These are phyloP conservation scores for Leptomonas pyrrhocoris DNA, from an alignment of 208 protist species.

Conservation along the genomic window DNA sequence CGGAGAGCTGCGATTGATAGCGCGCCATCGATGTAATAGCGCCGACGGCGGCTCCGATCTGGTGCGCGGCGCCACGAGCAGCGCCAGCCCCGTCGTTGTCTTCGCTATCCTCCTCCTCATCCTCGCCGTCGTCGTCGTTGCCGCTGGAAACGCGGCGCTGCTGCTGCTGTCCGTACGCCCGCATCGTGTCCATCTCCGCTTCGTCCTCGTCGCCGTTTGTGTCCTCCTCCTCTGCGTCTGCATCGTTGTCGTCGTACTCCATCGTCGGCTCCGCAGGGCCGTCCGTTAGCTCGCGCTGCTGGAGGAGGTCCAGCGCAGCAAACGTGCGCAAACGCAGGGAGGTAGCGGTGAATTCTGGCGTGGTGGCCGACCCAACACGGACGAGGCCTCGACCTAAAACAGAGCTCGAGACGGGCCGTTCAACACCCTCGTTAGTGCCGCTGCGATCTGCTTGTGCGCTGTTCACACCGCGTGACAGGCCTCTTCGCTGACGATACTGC, in stretches of 20 bases:
- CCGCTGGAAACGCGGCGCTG: not conserved
- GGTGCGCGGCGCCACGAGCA: not conserved
- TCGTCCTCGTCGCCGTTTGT: conserved; percentile 26
- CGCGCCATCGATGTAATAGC: not conserved
- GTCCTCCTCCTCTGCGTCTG: conserved; percentile 32
- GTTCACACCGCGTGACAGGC: conserved; percentile 13
- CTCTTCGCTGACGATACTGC: conserved; percentile 30
- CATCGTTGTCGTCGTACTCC: conserved; percentile 32
- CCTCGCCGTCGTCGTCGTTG: conserved; percentile 38
- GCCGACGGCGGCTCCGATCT: not conserved
- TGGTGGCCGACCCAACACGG: conserved; percentile 2
- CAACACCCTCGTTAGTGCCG: not conserved
- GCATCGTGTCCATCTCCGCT: conserved; percentile 11
- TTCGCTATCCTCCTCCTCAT: conserved; percentile 45
- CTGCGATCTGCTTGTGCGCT: not conserved
- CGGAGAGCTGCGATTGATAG: conserved; percentile 23
- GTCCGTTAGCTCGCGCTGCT: conserved; percentile 9
- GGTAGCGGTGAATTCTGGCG: conserved; percentile 10
- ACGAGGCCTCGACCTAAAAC: conserved; percentile 5
- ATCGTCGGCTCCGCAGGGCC: conserved; percentile 6
- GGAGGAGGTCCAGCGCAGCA: conserved; percentile 14
- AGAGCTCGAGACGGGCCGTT: conserved; percentile 10
- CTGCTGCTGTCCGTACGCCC: conserved; percentile 1
- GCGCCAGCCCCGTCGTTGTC: conserved; percentile 4
- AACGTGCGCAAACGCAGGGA: conserved; percentile 25